These are phyloP conservation scores for Teunomyces panamensis DNA, from an alignment of 805 yeast species.

Conservation along the genomic window DNA sequence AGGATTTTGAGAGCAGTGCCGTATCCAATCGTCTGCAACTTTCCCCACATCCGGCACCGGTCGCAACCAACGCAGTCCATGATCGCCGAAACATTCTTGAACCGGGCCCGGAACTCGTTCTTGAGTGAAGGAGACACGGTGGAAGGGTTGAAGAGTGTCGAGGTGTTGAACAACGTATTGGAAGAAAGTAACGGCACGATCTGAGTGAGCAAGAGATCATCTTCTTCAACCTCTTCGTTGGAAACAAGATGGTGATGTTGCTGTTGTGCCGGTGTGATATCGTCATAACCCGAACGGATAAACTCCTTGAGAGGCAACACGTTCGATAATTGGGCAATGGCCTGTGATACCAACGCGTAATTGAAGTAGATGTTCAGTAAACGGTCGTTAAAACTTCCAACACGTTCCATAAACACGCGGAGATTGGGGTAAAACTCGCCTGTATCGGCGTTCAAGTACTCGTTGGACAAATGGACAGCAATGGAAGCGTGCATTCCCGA, in stretches of 20 bases:
- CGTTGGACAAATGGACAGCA: constrained; percentile 88
- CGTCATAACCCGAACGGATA: constrained; percentile 22
- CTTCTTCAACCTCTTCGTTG: constrained; percentile 35
- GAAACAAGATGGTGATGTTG: constrained; percentile 45
- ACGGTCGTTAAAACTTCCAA: constrained; percentile 87
- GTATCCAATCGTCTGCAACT: constrained; percentile 94
- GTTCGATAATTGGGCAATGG: constrained; percentile 59
- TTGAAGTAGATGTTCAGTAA: constrained; percentile 87
- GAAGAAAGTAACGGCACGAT: constrained; percentile 39
- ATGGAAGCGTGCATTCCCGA: constrained; percentile 96
- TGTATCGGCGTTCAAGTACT: constrained; percentile 57
- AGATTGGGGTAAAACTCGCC: constrained; percentile 84
- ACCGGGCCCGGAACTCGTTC: constrained; percentile 80
- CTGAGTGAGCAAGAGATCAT: constrained; percentile 27
- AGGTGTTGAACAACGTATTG: constrained; percentile 45
- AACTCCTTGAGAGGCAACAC: constrained; percentile 27
- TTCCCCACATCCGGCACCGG: constrained; percentile 97
- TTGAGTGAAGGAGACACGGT: constrained; percentile 56
- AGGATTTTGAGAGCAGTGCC: constrained; percentile 92
- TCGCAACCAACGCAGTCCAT: constrained; percentile 99
- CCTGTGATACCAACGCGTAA: constrained; percentile 81
- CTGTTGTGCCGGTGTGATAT: constrained; percentile 11
- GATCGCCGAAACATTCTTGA: constrained; percentile 83
- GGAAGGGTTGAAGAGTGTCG: constrained; percentile 44
- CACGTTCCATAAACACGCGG: constrained; percentile 79